phyloP scores from a whole-genome alignment of 805 yeast genomes.

The Pichia thaimueangensis region DNA sequence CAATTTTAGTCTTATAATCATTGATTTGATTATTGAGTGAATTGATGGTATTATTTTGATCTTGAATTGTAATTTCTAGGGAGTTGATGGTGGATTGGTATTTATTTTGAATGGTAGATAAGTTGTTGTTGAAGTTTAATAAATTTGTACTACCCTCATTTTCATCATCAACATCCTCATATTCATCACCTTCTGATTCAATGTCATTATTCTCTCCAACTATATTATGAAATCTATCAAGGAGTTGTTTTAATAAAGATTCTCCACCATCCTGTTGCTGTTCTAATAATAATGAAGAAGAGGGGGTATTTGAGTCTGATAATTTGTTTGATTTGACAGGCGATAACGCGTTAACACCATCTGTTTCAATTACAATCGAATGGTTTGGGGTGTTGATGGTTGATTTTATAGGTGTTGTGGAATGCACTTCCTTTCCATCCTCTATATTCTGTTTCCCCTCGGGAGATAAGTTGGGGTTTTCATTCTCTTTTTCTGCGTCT shows the following conservation, averaged over 20 bases:
- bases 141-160: background rate
- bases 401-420: background rate
- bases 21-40: constrained; percentile 4
- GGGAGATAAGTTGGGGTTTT: too few species aligned
- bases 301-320: too few species aligned
- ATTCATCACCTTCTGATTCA: background rate
- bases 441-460: too few species aligned
- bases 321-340: background rate
- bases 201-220: background rate
- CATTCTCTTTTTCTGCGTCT: background rate
- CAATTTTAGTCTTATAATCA: constrained; percentile 5
- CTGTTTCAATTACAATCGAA: background rate
- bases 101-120: constrained; percentile 3
- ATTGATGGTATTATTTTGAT: constrained; percentile 2
- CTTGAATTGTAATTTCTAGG: background rate
- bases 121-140: background rate
- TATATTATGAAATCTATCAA: background rate
- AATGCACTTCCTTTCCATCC: background rate
- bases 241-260: background rate
- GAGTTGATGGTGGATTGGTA: constrained; percentile 4
- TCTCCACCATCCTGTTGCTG: background rate
- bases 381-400: background rate
- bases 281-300: too few species aligned
- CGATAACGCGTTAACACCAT: background rate
- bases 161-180: background rate